phyloP scores from a whole-genome alignment of 176 grass and related monocot species.

The Cenchrus purpureus region DNA sequence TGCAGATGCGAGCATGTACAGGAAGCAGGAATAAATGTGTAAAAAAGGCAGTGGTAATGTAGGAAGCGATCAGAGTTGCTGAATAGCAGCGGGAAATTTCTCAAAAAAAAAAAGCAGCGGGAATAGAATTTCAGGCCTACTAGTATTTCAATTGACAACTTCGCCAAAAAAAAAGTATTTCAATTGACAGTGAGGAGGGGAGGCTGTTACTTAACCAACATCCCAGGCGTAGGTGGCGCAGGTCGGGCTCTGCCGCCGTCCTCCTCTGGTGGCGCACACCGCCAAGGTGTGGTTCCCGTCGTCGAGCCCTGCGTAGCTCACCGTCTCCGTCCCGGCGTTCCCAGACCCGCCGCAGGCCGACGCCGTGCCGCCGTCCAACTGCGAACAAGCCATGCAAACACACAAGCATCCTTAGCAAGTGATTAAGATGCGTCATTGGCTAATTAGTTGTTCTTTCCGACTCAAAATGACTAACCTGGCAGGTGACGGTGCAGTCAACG shows the following conservation, averaged over 20 bases:
- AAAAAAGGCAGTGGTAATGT: neutral
- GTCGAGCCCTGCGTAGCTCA: slow-evolving; percentile 52
- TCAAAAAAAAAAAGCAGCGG: too few relatives aligned
- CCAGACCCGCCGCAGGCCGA: slow-evolving; percentile 40
- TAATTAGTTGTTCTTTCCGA: neutral
- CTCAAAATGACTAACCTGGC: slow-evolving; percentile 52
- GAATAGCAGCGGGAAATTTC: too few relatives aligned
- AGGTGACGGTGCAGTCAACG: slow-evolving; percentile 62
- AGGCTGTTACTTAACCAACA: slow-evolving; percentile 72
- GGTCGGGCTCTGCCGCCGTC: neutral
- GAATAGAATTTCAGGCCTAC: too few relatives aligned
- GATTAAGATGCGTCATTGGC: neutral
- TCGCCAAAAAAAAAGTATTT: too few relatives aligned
- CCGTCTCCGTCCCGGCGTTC: slow-evolving; percentile 22
- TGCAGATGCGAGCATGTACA: neutral
- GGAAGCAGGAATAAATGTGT: neutral
- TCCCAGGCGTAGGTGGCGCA: slow-evolving; percentile 81
- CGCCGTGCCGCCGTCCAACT: slow-evolving; percentile 64
- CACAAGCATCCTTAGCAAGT: neutral
- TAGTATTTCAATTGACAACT: too few relatives aligned
- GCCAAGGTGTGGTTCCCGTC: slow-evolving; percentile 76
- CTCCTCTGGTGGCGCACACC: slow-evolving; percentile 49
- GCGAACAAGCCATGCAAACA: slow-evolving; percentile 30
- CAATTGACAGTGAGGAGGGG: too few relatives aligned
- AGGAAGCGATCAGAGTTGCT: neutral